phyloP scores from a whole-genome alignment of 805 yeast genomes.

The Kuraishia borneana region DNA sequence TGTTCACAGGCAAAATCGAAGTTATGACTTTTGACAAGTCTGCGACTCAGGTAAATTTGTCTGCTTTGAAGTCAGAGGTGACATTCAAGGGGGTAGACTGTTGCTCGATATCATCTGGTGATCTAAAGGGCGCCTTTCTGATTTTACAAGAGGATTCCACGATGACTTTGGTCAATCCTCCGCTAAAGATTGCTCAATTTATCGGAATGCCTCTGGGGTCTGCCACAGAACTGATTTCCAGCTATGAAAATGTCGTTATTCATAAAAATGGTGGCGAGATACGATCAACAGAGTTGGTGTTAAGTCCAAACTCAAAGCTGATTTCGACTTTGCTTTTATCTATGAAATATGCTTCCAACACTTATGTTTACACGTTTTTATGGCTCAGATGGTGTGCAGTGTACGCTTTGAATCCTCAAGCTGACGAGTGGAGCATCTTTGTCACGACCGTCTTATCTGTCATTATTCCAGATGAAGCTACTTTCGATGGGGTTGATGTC shows the following conservation, averaged over 20 bases:
- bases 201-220: conserved; percentile 4
- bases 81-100: conserved; percentile 18
- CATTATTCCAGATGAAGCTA: conserved; percentile 31
- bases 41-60: conserved; percentile 15
- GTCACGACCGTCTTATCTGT: conserved; percentile 38
- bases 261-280: background rate
- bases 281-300: conserved; percentile 20
- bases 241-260: background rate
- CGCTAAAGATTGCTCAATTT: conserved; percentile 29
- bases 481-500: conserved; percentile 9
- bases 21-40: conserved; percentile 37
- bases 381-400: conserved; percentile 57
- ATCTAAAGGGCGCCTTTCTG: conserved; percentile 35
- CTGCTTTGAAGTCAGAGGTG: conserved; percentile 11
- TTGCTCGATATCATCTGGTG: conserved; percentile 6
- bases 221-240: background rate
- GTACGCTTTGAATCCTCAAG: conserved; percentile 24
- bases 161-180: conserved; percentile 42
- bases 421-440: conserved; percentile 52
- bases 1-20: conserved; percentile 34
- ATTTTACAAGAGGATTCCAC: conserved; percentile 24
- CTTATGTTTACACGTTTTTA: conserved; percentile 43
- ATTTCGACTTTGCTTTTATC: conserved; percentile 35
- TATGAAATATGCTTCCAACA: conserved; percentile 44
- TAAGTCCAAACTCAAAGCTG: conserved; percentile 33